phyloP scores from a whole-genome alignment of 1,139 yeast genomes.

The Sugiyamaella castrensis region DNA sequence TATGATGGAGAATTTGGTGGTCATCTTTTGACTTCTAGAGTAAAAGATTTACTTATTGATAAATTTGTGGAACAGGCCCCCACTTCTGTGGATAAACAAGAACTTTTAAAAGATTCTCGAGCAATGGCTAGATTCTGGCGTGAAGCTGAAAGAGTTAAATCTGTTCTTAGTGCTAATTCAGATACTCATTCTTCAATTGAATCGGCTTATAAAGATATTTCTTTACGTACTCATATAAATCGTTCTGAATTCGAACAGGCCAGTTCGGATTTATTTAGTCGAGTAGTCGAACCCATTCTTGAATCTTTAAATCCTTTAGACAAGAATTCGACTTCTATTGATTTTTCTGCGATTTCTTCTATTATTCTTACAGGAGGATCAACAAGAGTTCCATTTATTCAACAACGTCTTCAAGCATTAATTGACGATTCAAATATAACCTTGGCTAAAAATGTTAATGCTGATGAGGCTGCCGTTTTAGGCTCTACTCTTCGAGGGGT shows the following conservation, averaged over 20 bases:
- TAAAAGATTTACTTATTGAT: slow-evolving; percentile 57
- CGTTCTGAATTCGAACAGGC: slow-evolving; percentile 75
- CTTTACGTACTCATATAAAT: slow-evolving; percentile 61
- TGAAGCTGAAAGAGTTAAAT: slow-evolving; percentile 84
- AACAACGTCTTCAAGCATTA: slow-evolving; percentile 47
- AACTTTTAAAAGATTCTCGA: slow-evolving; percentile 51
- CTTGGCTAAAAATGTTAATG: slow-evolving; percentile 85
- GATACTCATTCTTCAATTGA: slow-evolving; percentile 76
- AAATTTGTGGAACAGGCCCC: slow-evolving; percentile 48
- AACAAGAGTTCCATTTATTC: slow-evolving; percentile 85
- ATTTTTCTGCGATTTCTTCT: slow-evolving; percentile 49
- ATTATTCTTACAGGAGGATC: slow-evolving; percentile 89
- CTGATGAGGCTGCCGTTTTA: slow-evolving; percentile 91
- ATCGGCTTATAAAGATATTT: slow-evolving; percentile 57
- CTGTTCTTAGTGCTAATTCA: slow-evolving; percentile 78
- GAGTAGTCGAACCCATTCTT: slow-evolving; percentile 54
- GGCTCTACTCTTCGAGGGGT: slow-evolving; percentile 88
- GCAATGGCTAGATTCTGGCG: slow-evolving; percentile 68
- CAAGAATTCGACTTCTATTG: slow-evolving; percentile 32
- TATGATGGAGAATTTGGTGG: slow-evolving; percentile 72
- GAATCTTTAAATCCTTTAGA: slow-evolving; percentile 44
- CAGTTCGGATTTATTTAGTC: slow-evolving; percentile 44
- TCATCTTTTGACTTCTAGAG: slow-evolving; percentile 59
- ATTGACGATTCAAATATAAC: slow-evolving; percentile 48
- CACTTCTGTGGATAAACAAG: slow-evolving; percentile 18